These are phyloP conservation scores for Craspedostauros australis DNA, from an alignment of 108 stramenopile species.

Conservation along the genomic window DNA sequence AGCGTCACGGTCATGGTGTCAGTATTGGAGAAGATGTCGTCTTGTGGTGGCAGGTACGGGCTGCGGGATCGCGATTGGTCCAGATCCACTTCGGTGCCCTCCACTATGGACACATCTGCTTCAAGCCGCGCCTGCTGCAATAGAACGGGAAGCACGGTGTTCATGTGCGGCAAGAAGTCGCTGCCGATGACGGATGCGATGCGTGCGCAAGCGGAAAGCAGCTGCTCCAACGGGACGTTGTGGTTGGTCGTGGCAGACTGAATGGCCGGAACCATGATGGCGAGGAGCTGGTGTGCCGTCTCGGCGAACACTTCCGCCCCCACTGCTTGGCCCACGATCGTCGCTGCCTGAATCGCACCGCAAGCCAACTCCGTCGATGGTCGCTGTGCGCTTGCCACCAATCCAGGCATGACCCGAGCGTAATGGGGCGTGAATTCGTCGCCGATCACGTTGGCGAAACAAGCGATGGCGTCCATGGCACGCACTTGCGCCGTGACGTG, in stretches of 20 bases:
- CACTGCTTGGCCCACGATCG: slow-evolving; percentile 70
- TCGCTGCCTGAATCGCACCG: slow-evolving; percentile 64
- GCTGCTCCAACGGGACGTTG: slow-evolving; percentile 51
- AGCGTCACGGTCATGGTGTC: slow-evolving; percentile 63
- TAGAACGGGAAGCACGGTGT: slow-evolving; percentile 58
- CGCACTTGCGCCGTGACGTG: slow-evolving; percentile 42
- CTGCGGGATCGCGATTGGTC: too few species aligned
- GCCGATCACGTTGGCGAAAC: slow-evolving; percentile 55
- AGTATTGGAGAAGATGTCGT: too few species aligned
- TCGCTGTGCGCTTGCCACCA: slow-evolving; percentile 28
- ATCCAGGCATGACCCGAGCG: slow-evolving; percentile 45
- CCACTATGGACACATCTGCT: slow-evolving; percentile 49
- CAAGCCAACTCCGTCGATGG: slow-evolving; percentile 36
- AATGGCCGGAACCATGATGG: slow-evolving; percentile 44
- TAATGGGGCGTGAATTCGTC: slow-evolving; percentile 66
- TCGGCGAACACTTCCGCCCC: slow-evolving; percentile 42
- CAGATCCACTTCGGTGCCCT: slow-evolving; percentile 31
- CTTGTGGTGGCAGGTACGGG: too few species aligned
- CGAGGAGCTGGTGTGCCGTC: slow-evolving; percentile 55
- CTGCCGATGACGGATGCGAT: slow-evolving; percentile 70
- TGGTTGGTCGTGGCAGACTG: background rate
- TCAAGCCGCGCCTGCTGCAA: slow-evolving; percentile 43
- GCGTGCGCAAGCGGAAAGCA: slow-evolving; percentile 69
- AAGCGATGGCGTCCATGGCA: slow-evolving; percentile 62
- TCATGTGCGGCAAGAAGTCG: slow-evolving; percentile 51